These are phyloP conservation scores for Papilionanthe hybrid DNA, from an alignment of 116 monocot genomes.

Conservation along the genomic window DNA sequence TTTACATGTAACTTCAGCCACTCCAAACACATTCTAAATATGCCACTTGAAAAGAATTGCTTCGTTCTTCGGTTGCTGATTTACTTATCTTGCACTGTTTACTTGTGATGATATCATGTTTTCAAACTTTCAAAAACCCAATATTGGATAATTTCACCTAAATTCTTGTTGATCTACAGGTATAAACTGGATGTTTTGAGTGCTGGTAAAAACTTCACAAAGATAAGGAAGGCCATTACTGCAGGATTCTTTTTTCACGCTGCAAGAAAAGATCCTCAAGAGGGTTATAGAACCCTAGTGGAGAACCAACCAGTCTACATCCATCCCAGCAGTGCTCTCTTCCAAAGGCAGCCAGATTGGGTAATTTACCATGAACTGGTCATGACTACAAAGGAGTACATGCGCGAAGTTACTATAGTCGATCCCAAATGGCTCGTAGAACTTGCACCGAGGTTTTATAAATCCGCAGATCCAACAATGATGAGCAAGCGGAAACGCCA, in stretches of 20 bases:
- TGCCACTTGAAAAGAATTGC: too few species aligned
- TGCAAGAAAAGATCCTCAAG: constrained; percentile 92
- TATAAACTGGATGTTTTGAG: constrained; percentile 81
- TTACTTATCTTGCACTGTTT: too few species aligned
- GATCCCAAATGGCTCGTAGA: constrained; percentile 95
- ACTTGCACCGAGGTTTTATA: constrained; percentile 86
- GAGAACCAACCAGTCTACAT: constrained; percentile 97
- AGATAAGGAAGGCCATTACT: constrained; percentile 82
- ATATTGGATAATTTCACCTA: background rate
- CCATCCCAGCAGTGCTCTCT: constrained; percentile 87
- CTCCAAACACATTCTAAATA: too few species aligned
- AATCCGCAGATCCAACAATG: constrained; percentile 77
- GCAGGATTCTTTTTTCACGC: constrained; percentile 95
- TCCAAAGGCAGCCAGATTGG: constrained; percentile 95
- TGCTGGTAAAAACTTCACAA: constrained; percentile 90
- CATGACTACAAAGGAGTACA: constrained; percentile 97
- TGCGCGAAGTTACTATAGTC: constrained; percentile 88
- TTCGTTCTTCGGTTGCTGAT: too few species aligned
- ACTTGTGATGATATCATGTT: too few species aligned
- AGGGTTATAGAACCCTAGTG: constrained; percentile 85
- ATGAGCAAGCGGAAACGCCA: constrained; percentile 95
- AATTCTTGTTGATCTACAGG: constrained; percentile 25
- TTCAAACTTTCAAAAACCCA: background rate
- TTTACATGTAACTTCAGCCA: too few species aligned
- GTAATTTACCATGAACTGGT: constrained; percentile 91